phyloP scores from a whole-genome alignment of 2,329 filamentous ascomycete genomes.

The Zymoseptoria passerinii region DNA sequence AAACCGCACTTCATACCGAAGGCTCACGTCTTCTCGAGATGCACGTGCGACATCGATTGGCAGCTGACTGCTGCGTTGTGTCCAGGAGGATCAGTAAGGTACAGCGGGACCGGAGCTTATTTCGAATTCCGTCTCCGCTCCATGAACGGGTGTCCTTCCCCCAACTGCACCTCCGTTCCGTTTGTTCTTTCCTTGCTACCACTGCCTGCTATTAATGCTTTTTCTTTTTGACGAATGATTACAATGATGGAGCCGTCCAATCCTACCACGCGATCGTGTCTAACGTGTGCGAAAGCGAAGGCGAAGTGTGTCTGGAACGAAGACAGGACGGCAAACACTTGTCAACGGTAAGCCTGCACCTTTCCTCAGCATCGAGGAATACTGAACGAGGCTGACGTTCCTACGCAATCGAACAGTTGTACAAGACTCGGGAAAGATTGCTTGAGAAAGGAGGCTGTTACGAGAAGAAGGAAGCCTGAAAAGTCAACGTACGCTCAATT shows the following conservation, averaged over 20 bases:
- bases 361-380: not conserved
- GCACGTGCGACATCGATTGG: not conserved
- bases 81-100: not conserved
- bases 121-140: not conserved
- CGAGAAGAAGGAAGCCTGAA: conserved; percentile 19
- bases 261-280: conserved; percentile 17
- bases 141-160: not conserved
- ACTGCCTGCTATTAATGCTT: not conserved
- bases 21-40: not conserved
- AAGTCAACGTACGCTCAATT: conserved; percentile 24
- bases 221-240: not conserved
- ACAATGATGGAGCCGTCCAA: not conserved
- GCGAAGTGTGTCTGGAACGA: conserved; percentile 26
- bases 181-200: not conserved
- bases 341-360: conserved; percentile 19
- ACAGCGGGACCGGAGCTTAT: not conserved
- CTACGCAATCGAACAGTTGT: conserved; percentile 22
- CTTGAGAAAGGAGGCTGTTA: conserved; percentile 20
- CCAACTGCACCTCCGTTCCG: not conserved
- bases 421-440: conserved; percentile 27
- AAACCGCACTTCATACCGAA: not conserved
- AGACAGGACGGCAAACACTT: conserved; percentile 13
- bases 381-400: not conserved
- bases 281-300: conserved; percentile 28
- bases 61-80: not conserved